Conservation (phyloP, 306 rosid genomes). For the Benincasa hispida region DNA sequence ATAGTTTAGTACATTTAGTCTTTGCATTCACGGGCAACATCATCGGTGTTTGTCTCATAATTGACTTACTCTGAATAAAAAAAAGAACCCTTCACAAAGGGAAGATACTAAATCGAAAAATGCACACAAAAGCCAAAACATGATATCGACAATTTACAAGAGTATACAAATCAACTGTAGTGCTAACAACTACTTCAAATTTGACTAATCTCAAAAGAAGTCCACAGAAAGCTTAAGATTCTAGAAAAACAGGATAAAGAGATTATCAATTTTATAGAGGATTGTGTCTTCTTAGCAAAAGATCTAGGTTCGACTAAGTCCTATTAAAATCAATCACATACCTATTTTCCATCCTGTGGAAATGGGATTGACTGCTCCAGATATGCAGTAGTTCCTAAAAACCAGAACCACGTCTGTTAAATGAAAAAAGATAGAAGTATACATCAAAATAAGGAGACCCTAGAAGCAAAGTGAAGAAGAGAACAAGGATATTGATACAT, state of each 20-base stretch:
- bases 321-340: slow-evolving; percentile 12
- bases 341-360: slow-evolving; percentile 94
- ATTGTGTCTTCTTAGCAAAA: neutral
- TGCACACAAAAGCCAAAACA: too few relatives aligned
- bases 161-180: too few relatives aligned
- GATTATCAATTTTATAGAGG: neutral
- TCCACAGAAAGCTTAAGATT: too few relatives aligned
- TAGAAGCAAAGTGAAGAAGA: neutral
- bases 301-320: neutral
- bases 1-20: too few relatives aligned
- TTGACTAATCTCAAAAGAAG: too few relatives aligned
- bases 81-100: too few relatives aligned
- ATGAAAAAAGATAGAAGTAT: neutral
- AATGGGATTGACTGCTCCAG: slow-evolving; percentile 71
- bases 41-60: too few relatives aligned
- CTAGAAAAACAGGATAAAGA: neutral
- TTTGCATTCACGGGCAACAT: too few relatives aligned
- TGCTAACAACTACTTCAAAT: too few relatives aligned
- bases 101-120: too few relatives aligned
- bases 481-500: neutral
- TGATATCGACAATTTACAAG: too few relatives aligned
- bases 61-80: too few relatives aligned
- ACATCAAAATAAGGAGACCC: neutral
- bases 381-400: slow-evolving; percentile 62
- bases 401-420: neutral